phyloP scores from a whole-genome alignment of 805 yeast genomes.

The Zygosaccharomyces siamensis region DNA sequence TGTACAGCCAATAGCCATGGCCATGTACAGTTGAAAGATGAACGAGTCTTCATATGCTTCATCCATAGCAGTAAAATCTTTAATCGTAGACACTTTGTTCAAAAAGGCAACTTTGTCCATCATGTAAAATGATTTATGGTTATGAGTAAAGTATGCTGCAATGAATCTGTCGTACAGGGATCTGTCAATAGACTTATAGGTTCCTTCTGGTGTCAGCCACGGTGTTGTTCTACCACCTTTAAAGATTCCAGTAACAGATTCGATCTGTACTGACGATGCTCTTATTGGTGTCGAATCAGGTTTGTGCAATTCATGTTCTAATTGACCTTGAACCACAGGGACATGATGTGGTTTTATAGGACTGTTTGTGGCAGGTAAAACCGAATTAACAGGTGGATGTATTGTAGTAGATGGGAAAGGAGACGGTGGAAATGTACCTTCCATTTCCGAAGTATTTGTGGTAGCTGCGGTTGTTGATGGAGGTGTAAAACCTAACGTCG shows the following conservation, averaged over 20 bases:
- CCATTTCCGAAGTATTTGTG: not conserved
- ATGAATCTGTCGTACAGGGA: constrained; percentile 36
- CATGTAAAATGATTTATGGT: constrained; percentile 43
- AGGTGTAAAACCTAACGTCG: too few species aligned
- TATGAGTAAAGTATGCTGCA: constrained; percentile 43
- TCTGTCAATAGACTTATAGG: constrained; percentile 31
- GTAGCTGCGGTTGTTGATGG: too few species aligned
- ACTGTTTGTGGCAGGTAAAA: not conserved
- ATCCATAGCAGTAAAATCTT: constrained; percentile 32
- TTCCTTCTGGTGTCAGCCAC: constrained; percentile 25
- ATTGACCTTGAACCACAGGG: constrained; percentile 6
- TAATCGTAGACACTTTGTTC: constrained; percentile 31
- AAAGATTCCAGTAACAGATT: constrained; percentile 27
- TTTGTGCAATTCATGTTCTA: constrained; percentile 13
- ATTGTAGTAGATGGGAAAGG: not conserved
- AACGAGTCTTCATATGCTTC: constrained; percentile 24
- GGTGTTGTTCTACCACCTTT: constrained; percentile 31
- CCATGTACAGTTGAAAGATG: constrained; percentile 47
- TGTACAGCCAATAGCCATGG: constrained; percentile 52
- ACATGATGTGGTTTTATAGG: not conserved
- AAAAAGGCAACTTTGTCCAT: constrained; percentile 38
- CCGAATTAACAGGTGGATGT: not conserved
- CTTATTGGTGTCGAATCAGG: constrained; percentile 28
- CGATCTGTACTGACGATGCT: constrained; percentile 31
- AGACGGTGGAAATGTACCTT: not conserved